Evolutionary conservation across 441 rosid genomes (phyloP), one percentile per base, ranked within the genome.

Genomic region (Pelargonium australe): DNA sequence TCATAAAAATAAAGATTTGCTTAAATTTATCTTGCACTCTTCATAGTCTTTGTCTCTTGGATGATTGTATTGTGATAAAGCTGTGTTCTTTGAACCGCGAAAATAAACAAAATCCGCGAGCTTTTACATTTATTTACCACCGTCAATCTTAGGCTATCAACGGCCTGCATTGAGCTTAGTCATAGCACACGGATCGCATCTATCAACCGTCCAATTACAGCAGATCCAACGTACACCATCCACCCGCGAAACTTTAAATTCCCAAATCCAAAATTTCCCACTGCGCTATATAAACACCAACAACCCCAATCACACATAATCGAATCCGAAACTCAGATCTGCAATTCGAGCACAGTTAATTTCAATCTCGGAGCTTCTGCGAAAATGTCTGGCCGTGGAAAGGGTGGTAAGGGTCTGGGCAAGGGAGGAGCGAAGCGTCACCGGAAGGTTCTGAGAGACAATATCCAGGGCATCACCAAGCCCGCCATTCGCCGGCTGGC

Each of bases 341-440:
- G 3, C 34, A 28, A 28, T 28, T 28, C 3, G 34, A 28, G 34
- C 34, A 28, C 34, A 28, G 34, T 28, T 4, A 2, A 28, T 28
- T 28, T 28, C 34, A 28, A 28, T 28, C 34, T 3, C 34, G 3
- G 34, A 28, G 34, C 34, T 28, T 28, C 34, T 28, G 34, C 34
- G 34, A 28, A 1, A 23, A 23, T 23, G 25, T 23, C 25, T 23
- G 25, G 25, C 1, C 25, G 25, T 23, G 25, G 25, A 23, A 23
- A 23, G 25, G 25, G 25, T 23, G 25, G 25, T 23, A 23, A 23
- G 25, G 25, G 25, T 23, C 25, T 23, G 25, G 25, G 25, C 0
- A 65, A 65, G 31, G 68, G 68, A 65, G 68, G 68, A 10, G 68
- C 68, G 12, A 65, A 65, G 68, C 17, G 68, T 14, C 68, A 65